These are phyloP conservation scores for Gnomoniopsis sp. DNA, from an alignment of 2,329 filamentous ascomycete genomes.

Conservation along the genomic window DNA sequence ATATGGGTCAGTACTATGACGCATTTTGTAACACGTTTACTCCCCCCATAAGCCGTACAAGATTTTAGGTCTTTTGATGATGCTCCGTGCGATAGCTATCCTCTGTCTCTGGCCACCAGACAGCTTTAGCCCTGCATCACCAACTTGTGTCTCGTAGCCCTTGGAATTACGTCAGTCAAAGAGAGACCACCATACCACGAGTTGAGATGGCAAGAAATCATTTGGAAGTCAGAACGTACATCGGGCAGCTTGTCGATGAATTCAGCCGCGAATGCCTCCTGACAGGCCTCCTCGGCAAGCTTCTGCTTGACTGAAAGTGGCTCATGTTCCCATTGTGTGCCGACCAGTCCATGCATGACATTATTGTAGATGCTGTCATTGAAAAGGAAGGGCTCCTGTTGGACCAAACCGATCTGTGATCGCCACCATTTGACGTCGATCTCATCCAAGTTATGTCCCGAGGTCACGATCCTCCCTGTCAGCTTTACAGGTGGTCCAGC, in stretches of 20 bases:
- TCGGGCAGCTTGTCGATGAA: conserved; percentile 63
- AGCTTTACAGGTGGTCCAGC: conserved; percentile 37
- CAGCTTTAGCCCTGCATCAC: conserved; percentile 73
- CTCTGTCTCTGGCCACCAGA: conserved; percentile 62
- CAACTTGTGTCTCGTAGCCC: conserved; percentile 71
- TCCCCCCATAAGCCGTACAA: conserved; percentile 29
- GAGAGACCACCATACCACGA: too few relatives aligned
- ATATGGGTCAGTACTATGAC: not conserved
- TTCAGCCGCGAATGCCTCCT: conserved; percentile 66
- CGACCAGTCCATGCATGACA: conserved; percentile 47
- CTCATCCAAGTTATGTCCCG: conserved; percentile 48
- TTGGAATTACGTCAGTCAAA: conserved; percentile 27
- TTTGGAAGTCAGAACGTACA: conserved; percentile 29
- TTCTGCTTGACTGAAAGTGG: conserved; percentile 42
- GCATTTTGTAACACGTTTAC: not conserved
- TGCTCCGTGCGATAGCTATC: conserved; percentile 59
- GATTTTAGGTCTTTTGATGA: conserved; percentile 57
- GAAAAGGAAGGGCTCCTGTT: conserved; percentile 42
- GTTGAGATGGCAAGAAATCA: too few relatives aligned
- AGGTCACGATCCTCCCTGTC: conserved; percentile 10
- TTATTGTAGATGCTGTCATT: conserved; percentile 50
- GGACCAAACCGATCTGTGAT: conserved; percentile 41
- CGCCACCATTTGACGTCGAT: conserved; percentile 61
- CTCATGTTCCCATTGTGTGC: conserved; percentile 35
- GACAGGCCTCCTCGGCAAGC: conserved; percentile 61